A percentile compares a stretch with the other conserved stretches of the same genome.
These are phyloP conservation scores for Apium graveolens DNA, from an alignment of 129 eudicot species.

Conservation along the genomic window DNA sequence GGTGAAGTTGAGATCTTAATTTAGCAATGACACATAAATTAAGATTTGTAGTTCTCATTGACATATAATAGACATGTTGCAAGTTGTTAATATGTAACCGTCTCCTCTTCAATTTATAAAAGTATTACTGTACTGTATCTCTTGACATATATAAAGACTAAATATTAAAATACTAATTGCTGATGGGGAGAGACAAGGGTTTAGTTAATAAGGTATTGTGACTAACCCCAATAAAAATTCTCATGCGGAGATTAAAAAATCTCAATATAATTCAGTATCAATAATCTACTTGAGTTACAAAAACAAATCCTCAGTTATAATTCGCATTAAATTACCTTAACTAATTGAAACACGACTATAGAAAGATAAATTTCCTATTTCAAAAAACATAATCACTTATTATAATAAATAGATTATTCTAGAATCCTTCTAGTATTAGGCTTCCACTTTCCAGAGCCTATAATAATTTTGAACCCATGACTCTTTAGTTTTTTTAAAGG, in stretches of 20 bases:
- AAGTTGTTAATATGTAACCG: background rate
- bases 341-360: background rate
- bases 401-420: background rate
- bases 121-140: background rate
- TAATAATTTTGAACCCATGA: background rate
- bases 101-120: background rate
- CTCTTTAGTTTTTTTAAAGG: background rate
- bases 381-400: background rate
- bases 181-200: background rate
- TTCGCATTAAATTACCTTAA: background rate
- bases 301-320: background rate
- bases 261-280: background rate
- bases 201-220: background rate
- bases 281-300: background rate
- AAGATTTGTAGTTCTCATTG: background rate
- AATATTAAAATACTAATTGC: background rate
- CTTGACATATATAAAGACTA: background rate
- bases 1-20: background rate
- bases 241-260: background rate
- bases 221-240: background rate
- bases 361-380: background rate
- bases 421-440: background rate
- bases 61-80: too few species aligned
- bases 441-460: background rate
- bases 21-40: too few species aligned